Evolutionary conservation across 2,329 filamentous ascomycete genomes (phyloP), one percentile per base, ranked within the genome.

Genomic region (Penicillium italicum): DNA sequence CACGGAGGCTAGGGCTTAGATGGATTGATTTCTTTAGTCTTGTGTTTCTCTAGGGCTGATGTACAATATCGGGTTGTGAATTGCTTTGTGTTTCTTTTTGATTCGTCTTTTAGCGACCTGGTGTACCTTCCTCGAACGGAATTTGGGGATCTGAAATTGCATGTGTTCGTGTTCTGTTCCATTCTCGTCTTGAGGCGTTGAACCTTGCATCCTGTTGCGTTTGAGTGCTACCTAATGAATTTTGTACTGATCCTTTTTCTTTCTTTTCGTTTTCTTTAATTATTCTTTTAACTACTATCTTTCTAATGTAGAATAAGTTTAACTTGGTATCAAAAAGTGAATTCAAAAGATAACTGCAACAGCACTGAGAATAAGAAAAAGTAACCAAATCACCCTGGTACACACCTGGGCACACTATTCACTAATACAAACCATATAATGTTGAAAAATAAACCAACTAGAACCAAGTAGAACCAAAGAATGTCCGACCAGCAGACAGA

Each of bases 1-100:
- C 48, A 41, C 44, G 10, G 61, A 63, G 36, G 51, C 54, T 36
- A 63, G 54, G 43, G 38, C 52, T 24, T 64, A 58, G 44, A 22
- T 36, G 33, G 18, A n/a, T 11, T 28, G 34, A 14, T 16, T 43
- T 34, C 18, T 37, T 44, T 33, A 7, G 16, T 48, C 22, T 51
- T 30, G 14, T 26, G 7, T 18, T 44, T 44, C 33, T 45, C 24
- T n/a, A 24, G 18, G 31, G 14, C 46, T 31, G 41, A 44, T 54
- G 53, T 55, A 51, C 26, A n/a, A 45, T 51, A 49, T 28, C n/a
- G 30, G 18, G 14, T 6, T 45, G 20, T 34, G 53, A 26, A 31
- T 47, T 47, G 42, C 16, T 33, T 47, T 47, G 50, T 34, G 16
- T 24, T 51, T 43, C 22, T 26, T 48, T 48, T 26, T 30, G 18